Conservation (phyloP, 768 basidiomycete genomes). For the Leccinum imitatum region DNA sequence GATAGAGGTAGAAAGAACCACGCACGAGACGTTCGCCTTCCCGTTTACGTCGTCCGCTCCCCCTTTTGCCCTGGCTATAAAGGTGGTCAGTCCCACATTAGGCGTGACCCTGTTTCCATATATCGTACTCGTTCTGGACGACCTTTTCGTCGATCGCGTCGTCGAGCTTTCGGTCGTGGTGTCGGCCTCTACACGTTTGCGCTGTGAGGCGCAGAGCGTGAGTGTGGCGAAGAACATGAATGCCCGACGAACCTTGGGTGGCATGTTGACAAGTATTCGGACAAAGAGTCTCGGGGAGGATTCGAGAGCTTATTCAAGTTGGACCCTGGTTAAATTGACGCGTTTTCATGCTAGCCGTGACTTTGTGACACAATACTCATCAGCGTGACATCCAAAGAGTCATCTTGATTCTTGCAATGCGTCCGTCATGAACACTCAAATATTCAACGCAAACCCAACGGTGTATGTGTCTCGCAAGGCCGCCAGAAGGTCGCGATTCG, state of each 20-base stretch:
- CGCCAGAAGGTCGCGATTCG: slow-evolving; percentile 40
- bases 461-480: slow-evolving; percentile 60
- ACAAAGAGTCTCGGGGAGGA: background rate
- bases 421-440: slow-evolving; percentile 33
- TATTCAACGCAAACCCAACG: slow-evolving; percentile 90
- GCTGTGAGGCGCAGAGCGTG: slow-evolving; percentile 38
- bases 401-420: background rate
- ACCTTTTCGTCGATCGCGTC: slow-evolving; percentile 48
- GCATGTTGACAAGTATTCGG: slow-evolving; percentile 26
- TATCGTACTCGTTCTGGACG: slow-evolving; percentile 37
- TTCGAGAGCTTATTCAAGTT: background rate
- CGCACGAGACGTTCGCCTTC: slow-evolving; percentile 24
- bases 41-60: slow-evolving; percentile 7
- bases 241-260: slow-evolving; percentile 34
- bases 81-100: slow-evolving; percentile 4
- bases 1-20: slow-evolving; percentile 10
- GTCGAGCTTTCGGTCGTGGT: slow-evolving; percentile 29
- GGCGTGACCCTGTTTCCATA: slow-evolving; percentile 15
- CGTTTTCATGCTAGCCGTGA: slow-evolving; percentile 16
- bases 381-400: slow-evolving; percentile 15
- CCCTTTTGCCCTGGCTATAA: slow-evolving; percentile 19
- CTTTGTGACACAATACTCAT: slow-evolving; percentile 13
- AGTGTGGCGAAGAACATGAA: slow-evolving; percentile 4
- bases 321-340: slow-evolving; percentile 17
- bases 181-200: slow-evolving; percentile 54